Base-by-base conservation (phyloP, 768 basidiomycete genomes). In the Podaxis carcinomalis region DNA sequence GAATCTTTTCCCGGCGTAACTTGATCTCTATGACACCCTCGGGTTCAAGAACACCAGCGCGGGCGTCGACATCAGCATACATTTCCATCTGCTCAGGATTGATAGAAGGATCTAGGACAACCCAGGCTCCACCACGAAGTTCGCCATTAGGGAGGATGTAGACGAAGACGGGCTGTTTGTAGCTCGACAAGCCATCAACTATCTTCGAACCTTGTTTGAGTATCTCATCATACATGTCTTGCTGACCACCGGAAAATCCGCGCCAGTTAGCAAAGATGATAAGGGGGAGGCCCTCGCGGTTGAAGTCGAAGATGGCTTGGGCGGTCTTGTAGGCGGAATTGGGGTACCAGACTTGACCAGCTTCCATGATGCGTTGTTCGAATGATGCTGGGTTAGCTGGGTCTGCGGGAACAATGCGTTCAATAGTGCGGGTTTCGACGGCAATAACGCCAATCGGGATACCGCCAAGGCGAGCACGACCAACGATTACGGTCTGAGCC, bases 181-280 rank as follows among this genome's bases (percentile, higher is more conserved):
- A 99, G 71, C 85, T 89, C 56, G 94, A 95, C 42, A 99, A 83
- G 50, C 97, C 97, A 72, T 99, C 97, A 73, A 99, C 97, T 65
- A 99, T 99, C 78, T 96, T 98, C 16, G 95, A 91, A 44, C 95
- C 95, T 73, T 98, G 93, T 76, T 98, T 98, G 69, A 98, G 80
- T 59, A 98, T 85, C 72, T 96, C 95, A 75, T 98, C 95, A 69
- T 94, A 96, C 95, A 98, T 98, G 74, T 98, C 95, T 75, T 97
- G 95, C 75, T 98, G 95, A 65, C 97, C 97, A 64, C 97, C 97
- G 21, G 97, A 99, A 87, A 99, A 99, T 25, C 97, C 97, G 79
- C 97, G 92, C 95, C 97, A 98, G 80, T 99, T 99, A 57, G 97
- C 97, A 70, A 99, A 98, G 74, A 99, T 95, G 73, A 98, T 95